Base-by-base conservation (phyloP, 2,329 filamentous ascomycete species). In the Gnomoniopsis smithogilvyi region DNA sequence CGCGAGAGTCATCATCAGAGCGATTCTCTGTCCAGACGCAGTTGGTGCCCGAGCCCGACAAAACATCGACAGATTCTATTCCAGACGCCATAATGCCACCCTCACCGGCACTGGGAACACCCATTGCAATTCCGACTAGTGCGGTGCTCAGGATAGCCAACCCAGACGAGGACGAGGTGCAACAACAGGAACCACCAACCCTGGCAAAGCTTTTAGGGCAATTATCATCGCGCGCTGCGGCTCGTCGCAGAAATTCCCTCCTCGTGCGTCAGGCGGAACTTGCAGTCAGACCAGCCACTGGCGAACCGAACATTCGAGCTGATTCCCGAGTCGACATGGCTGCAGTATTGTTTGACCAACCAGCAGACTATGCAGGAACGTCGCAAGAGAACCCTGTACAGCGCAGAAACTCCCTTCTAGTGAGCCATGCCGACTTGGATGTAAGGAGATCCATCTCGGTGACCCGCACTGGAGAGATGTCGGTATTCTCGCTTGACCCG, bases 221-320 rank as follows among this genome's bases (percentile, higher is more conserved):
- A 48, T 19, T 60, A 19, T 54, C 57, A 15, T 33, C 36, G 6
- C 57, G 57, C 17, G 57, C 57, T 14, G 57, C 57, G 36, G 58
- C 54, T n/a, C 58, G 58, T n/a, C 49, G 54, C 3, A 47, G 49
- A 45, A 54, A 60, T 14, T 60, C 58, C 1, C 12, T 60, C 6
- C 45, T 57, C 7, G 50, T 52, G 17, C 54, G 55, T 4, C 54
- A 57, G 19, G 54, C 55, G 21, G 50, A 61, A 14, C 11, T 50
- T 1, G 24, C 43, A n/a, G 14, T 19, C 12, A 22, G 43, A 4
- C 17, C 41, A 6, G 2, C 17, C 11, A 6, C 17, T 6, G 14
- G 8, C 8, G 26, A 30, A 38, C 3, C 19, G 6, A 12, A 14
- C 50, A 2, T 3, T 26, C 12, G 36, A 52, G 21, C 8, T 34